phyloP scores from a whole-genome alignment of 2,329 filamentous ascomycete species.

The Colletotrichum musicola region DNA sequence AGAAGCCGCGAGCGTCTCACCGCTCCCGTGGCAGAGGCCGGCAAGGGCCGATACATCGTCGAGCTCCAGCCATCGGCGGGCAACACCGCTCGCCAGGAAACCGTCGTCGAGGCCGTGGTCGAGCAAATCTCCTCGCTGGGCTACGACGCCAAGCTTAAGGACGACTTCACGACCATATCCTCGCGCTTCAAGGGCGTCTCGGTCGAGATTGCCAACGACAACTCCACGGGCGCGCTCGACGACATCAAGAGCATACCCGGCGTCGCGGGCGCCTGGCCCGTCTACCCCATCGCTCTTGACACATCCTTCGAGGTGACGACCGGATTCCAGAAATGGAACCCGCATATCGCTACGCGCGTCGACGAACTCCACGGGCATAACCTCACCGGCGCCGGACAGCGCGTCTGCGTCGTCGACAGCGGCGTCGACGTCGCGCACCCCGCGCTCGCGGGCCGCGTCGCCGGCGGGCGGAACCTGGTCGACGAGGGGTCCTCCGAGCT shows the following conservation, averaged over 20 bases:
- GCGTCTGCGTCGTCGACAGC: constrained; percentile 42
- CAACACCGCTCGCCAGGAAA: constrained; percentile 19
- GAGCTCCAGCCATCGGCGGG: constrained; percentile 20
- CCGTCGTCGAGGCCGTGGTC: constrained; percentile 17
- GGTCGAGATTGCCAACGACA: constrained; percentile 29
- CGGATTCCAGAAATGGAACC: constrained; percentile 37
- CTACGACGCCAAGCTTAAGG: constrained; percentile 32
- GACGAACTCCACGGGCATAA: constrained; percentile 40
- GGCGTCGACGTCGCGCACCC: constrained; percentile 39
- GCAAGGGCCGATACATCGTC: constrained; percentile 30
- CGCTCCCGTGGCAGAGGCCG: constrained; percentile 1
- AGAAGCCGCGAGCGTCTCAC: constrained; percentile 14
- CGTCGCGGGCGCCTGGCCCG: constrained; percentile 27
- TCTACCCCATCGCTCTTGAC: constrained; percentile 40
- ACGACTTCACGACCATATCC: constrained; percentile 30
- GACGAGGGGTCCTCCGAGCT: constrained; percentile 32
- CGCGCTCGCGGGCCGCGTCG: constrained; percentile 37
- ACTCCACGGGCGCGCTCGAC: constrained; percentile 22
- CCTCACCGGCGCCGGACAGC: constrained; percentile 40
- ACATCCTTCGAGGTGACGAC: constrained; percentile 29
- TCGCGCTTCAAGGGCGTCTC: constrained; percentile 32
- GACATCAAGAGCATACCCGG: constrained; percentile 36
- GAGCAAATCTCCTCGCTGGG: constrained; percentile 29
- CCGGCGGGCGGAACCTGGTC: constrained; percentile 41
- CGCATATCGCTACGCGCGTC: constrained; percentile 38